A percentile compares a stretch with the other conserved stretches of the same genome.
Evolutionary conservation across 2,329 filamentous ascomycete species (phyloP).

Genomic region (Remersonia thermophila): DNA sequence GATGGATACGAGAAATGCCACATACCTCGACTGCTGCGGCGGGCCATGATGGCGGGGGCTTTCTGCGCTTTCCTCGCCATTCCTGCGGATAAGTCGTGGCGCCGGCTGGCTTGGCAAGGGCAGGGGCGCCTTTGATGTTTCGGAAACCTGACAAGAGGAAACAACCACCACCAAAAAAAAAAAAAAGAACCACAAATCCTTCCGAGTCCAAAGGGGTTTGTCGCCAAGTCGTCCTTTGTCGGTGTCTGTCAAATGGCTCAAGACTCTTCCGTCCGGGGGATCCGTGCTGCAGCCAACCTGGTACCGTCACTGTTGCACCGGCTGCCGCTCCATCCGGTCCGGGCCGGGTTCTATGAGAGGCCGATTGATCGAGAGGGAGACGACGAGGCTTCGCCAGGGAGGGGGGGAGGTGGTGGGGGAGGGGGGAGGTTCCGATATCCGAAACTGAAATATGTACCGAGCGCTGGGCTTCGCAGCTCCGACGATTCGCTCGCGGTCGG

Average conservation of each 20-base stretch:
- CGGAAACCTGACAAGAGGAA: too few relatives aligned
- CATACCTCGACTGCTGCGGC: conserved; percentile 39
- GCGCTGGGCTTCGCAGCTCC: too few relatives aligned
- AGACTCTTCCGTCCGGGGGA: not conserved
- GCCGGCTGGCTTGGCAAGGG: not conserved
- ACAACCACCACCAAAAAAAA: too few relatives aligned
- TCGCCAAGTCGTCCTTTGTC: too few relatives aligned
- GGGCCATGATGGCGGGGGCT: conserved; percentile 31
- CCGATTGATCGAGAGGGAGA: not conserved
- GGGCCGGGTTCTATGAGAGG: conserved; percentile 1
- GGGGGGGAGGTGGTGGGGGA: too few relatives aligned
- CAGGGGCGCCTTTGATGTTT: too few relatives aligned
- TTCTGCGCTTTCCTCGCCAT: not conserved
- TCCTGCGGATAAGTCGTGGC: not conserved
- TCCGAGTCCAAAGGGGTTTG: too few relatives aligned
- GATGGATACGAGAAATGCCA: conserved; percentile 16
- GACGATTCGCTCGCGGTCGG: too few relatives aligned
- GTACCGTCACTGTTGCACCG: conserved; percentile 4
- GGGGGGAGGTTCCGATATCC: too few relatives aligned
- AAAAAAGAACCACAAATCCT: too few relatives aligned
- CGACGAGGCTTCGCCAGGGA: too few relatives aligned
- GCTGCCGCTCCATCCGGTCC: conserved; percentile 8
- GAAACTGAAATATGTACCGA: too few relatives aligned
- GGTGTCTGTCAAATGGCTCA: not conserved
- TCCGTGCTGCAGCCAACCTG: conserved; percentile 2